A percentile compares a stretch with the other conserved stretches of the same genome.
phyloP scores from a whole-genome alignment of 148 eudicot genomes.

The Vaccinium darrowii region DNA sequence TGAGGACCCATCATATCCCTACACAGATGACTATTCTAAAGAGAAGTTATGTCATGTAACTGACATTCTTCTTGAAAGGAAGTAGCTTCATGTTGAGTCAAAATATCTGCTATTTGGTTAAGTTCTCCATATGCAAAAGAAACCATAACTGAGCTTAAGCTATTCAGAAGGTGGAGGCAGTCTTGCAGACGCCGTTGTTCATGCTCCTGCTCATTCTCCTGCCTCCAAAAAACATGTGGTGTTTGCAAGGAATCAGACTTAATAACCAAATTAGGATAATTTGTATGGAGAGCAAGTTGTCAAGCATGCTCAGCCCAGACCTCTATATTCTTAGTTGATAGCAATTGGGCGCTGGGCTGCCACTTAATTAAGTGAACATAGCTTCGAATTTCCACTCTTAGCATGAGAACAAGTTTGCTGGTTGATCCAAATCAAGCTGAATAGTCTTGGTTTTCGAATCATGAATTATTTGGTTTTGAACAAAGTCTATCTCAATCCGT shows the following conservation, averaged over 20 bases:
- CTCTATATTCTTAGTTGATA: not conserved
- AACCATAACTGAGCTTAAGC: not conserved
- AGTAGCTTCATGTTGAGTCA: constrained; percentile 3
- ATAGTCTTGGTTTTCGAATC: not conserved
- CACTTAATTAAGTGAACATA: not conserved
- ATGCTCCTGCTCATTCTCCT: not conserved
- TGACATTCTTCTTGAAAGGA: not conserved
- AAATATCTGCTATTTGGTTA: constrained; percentile 4
- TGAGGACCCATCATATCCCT: not conserved
- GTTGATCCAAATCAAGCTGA: not conserved
- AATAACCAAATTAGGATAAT: not conserved
- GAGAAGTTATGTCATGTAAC: not conserved
- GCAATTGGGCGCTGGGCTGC: not conserved
- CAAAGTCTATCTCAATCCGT: not conserved
- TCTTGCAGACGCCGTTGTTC: not conserved
- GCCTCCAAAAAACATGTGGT: not conserved
- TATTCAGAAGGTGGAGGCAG: not conserved
- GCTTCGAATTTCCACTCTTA: not conserved
- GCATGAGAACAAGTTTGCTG: not conserved
- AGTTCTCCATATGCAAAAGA: constrained; percentile 8
- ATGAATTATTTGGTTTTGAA: not conserved
- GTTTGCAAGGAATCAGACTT: not conserved
- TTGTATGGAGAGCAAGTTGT: not conserved
- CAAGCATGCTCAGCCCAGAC: not conserved
- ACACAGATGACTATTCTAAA: not conserved